These are phyloP conservation scores for Yamadazyma trypodendri DNA, from an alignment of 1,139 yeast species.

Conservation along the genomic window DNA sequence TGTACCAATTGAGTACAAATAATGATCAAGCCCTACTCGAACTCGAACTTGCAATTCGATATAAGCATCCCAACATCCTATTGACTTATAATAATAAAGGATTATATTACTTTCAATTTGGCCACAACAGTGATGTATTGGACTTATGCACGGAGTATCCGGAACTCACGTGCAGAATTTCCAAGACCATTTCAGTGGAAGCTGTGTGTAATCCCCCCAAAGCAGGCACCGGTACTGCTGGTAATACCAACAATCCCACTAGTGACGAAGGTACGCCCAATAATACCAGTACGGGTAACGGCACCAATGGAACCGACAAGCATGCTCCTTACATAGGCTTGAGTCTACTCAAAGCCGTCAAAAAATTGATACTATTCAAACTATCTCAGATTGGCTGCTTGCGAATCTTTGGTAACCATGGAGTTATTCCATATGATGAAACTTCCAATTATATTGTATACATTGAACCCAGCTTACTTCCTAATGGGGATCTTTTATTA, in stretches of 20 bases:
- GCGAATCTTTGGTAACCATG: conserved; percentile 57
- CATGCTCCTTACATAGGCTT: conserved; percentile 49
- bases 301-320: conserved; percentile 3
- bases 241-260: not conserved
- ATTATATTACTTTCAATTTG: conserved; percentile 55
- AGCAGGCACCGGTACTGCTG: conserved; percentile 12
- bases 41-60: conserved; percentile 57
- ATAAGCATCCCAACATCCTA: conserved; percentile 49
- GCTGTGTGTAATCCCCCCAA: conserved; percentile 19
- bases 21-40: conserved; percentile 50
- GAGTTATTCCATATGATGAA: conserved; percentile 23
- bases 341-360: conserved; percentile 60
- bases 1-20: conserved; percentile 18
- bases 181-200: conserved; percentile 29
- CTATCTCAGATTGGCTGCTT: conserved; percentile 40
- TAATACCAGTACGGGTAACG: not conserved
- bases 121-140: conserved; percentile 35
- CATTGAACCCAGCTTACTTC: conserved; percentile 55
- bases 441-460: conserved; percentile 32
- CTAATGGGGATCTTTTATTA: conserved; percentile 50
- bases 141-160: conserved; percentile 33
- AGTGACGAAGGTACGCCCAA: conserved; percentile 4
- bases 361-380: conserved; percentile 51
- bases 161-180: conserved; percentile 30
- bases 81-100: conserved; percentile 62